Conservation (phyloP, 2,329 filamentous ascomycete genomes). For the Aspergillus sp. region DNA sequence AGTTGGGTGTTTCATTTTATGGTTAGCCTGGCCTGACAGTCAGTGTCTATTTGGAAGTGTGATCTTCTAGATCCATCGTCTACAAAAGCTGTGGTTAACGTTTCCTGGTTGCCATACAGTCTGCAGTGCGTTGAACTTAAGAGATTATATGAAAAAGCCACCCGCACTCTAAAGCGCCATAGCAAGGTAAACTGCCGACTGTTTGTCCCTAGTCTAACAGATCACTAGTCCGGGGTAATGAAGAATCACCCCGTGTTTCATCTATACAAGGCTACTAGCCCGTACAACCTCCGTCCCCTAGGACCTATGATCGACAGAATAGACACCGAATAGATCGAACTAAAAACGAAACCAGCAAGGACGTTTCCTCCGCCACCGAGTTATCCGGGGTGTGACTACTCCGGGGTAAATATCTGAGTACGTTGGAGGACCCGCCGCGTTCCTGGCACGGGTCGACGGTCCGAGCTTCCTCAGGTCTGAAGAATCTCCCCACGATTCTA, state of each 20-base stretch:
- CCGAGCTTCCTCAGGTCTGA: conserved; percentile 8
- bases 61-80: too few species aligned
- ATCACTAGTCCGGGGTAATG: background rate
- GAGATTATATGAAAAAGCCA: background rate
- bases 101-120: background rate
- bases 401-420: background rate
- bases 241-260: background rate
- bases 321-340: too few species aligned
- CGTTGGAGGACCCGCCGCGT: background rate
- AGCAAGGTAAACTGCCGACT: too few species aligned
- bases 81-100: background rate
- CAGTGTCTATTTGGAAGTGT: too few species aligned
- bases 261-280: background rate
- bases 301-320: too few species aligned
- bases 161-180: background rate
- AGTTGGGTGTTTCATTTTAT: conserved; percentile 2
- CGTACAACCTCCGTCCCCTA: background rate
- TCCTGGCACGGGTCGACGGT: conserved; percentile 16
- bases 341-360: background rate
- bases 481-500: conserved; percentile 1
- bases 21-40: too few species aligned
- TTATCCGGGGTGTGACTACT: background rate
- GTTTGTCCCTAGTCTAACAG: background rate
- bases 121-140: background rate
- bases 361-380: background rate